phyloP scores from a whole-genome alignment of 1,284 basidiomycete species.

The Ustilago vetiveriae region DNA sequence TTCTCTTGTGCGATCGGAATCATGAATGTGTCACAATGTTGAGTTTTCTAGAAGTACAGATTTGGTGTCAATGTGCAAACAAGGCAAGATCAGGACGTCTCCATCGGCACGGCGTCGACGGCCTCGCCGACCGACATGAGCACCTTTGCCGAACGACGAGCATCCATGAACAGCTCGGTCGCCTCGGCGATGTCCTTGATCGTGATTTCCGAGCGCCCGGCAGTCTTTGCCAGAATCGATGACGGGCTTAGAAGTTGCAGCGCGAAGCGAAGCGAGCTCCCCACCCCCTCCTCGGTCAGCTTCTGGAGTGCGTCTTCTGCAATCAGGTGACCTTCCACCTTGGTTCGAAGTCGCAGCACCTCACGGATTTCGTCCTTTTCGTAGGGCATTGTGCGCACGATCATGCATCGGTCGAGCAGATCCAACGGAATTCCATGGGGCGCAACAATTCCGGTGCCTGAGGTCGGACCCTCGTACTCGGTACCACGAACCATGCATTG shows the following conservation, averaged over 20 bases:
- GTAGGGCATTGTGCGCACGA: conserved; percentile 91
- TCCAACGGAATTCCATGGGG: conserved; percentile 96
- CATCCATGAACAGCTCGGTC: conserved; percentile 87
- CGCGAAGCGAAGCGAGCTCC: conserved; percentile 85
- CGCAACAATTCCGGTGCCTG: conserved; percentile 78
- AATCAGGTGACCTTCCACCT: conserved; percentile 84
- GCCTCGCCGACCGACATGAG: conserved; percentile 26
- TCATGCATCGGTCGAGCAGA: conserved; percentile 93
- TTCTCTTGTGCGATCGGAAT: too few relatives aligned
- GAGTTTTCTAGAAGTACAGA: conserved; percentile 28
- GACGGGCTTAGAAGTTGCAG: conserved; percentile 91
- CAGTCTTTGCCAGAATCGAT: conserved; percentile 82
- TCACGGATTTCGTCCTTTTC: conserved; percentile 84
- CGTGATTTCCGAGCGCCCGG: conserved; percentile 82
- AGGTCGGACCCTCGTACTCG: conserved; percentile 68
- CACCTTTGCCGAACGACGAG: conserved; percentile 71
- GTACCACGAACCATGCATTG: conserved; percentile 91
- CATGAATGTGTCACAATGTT: neutral
- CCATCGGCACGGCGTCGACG: conserved; percentile 37
- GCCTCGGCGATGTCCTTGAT: conserved; percentile 88
- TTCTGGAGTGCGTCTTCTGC: conserved; percentile 80
- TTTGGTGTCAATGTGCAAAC: neutral
- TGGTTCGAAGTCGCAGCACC: conserved; percentile 85
- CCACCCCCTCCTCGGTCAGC: conserved; percentile 83
- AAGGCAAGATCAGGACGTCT: conserved; percentile 27